A percentile compares a stretch with the other conserved stretches of the same genome.
phyloP scores from a whole-genome alignment of 1,284 basidiomycete species.

The Fomitopsis palustris region DNA sequence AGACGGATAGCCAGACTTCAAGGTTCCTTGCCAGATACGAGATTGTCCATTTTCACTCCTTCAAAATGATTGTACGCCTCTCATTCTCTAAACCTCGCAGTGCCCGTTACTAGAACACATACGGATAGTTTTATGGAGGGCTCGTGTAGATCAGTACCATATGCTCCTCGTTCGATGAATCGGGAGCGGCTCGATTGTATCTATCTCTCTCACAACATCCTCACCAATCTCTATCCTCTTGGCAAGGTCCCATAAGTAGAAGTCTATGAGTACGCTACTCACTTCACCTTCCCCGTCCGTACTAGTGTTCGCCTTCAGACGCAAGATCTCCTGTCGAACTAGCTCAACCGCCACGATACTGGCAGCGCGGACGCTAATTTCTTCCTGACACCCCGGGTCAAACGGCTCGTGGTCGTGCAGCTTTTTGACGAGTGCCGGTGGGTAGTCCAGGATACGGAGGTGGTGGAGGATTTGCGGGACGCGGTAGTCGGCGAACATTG shows the following conservation, averaged over 20 bases:
- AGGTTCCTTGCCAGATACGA: too few relatives aligned
- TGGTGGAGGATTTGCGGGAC: conserved; percentile 84
- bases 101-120: background rate
- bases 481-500: conserved; percentile 88
- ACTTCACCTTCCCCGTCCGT: conserved; percentile 28
- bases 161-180: conserved; percentile 78
- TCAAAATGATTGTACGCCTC: too few relatives aligned
- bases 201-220: conserved; percentile 51
- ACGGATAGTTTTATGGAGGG: too few relatives aligned
- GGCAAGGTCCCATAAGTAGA: conserved; percentile 83
- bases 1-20: too few relatives aligned
- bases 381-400: conserved; percentile 56
- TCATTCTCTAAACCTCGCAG: too few relatives aligned
- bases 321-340: conserved; percentile 51
- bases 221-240: conserved; percentile 66
- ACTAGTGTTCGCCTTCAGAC: conserved; percentile 13
- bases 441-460: conserved; percentile 67
- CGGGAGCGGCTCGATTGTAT: conserved; percentile 58
- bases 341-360: conserved; percentile 77
- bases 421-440: conserved; percentile 46
- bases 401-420: conserved; percentile 44
- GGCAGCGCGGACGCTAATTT: conserved; percentile 67
- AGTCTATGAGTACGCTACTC: conserved; percentile 80
- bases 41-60: too few relatives aligned
- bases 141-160: conserved; percentile 75